Conservation (phyloP, 305 asterid species). For the Fraxinus xanthoxyloides region DNA sequence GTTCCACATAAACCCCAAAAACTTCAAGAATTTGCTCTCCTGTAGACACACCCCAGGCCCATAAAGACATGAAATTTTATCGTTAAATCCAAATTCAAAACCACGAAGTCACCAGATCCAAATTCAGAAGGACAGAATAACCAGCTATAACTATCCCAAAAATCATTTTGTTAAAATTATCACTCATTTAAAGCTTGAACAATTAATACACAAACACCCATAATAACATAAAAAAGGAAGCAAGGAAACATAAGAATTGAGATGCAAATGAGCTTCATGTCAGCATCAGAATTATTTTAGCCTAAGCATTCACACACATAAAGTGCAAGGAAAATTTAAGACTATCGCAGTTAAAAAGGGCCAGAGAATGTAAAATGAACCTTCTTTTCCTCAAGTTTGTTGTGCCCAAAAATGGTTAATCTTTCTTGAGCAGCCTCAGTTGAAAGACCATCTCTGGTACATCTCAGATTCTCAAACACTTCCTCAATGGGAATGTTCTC, state of each 20-base stretch:
- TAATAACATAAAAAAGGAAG: not conserved
- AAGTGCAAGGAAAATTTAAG: not conserved
- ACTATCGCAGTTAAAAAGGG: constrained; percentile 9
- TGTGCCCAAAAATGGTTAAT: constrained; percentile 85
- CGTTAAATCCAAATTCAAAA: not conserved
- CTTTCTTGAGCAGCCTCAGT: constrained; percentile 79
- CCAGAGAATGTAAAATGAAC: constrained; percentile 30
- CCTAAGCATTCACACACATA: constrained; percentile 18
- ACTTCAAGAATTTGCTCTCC: constrained; percentile 93
- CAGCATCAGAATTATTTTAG: constrained; percentile 13
- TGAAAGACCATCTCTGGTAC: constrained; percentile 85
- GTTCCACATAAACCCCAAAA: constrained; percentile 99
- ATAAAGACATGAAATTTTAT: not conserved
- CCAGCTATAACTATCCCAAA: constrained; percentile 1
- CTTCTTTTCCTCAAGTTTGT: constrained; percentile 97
- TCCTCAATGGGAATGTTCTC: constrained; percentile 94
- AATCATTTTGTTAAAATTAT: not conserved
- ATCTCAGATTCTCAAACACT: constrained; percentile 92
- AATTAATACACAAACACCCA: constrained; percentile 2
- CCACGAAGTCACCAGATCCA: not conserved
- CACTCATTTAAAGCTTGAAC: constrained; percentile 15
- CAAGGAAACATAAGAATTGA: not conserved
- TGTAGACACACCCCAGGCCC: constrained; percentile 25
- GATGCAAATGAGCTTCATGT: constrained; percentile 1
- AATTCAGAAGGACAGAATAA: not conserved